Conservation (phyloP, 148 eudicot genomes). For the Rhododendron griersonianum region DNA sequence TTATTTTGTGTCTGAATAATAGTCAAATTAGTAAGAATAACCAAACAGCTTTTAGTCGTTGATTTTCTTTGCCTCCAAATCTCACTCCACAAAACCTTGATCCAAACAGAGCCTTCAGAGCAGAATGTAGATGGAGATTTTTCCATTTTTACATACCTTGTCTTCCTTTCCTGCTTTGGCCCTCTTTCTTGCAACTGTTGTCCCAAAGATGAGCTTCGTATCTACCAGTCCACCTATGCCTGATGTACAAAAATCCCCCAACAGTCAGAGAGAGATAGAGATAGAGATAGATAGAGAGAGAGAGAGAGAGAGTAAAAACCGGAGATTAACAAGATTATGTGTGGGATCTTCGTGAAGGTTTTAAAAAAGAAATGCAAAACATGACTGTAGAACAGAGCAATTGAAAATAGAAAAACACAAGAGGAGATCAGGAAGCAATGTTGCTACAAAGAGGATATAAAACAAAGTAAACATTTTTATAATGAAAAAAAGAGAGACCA, state of each 20-base stretch:
- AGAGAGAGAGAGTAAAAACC: background rate
- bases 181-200: conserved; percentile 90
- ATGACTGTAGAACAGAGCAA: background rate
- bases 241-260: conserved; percentile 14
- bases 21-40: no score
- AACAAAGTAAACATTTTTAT: background rate
- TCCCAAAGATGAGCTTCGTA: conserved; percentile 80
- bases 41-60: background rate
- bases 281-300: background rate
- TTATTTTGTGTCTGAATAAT: background rate
- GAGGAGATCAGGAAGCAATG: background rate
- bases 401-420: background rate
- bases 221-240: conserved; percentile 91
- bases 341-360: no score
- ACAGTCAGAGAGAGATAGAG: background rate
- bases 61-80: background rate
- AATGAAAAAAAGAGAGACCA: background rate
- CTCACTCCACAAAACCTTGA: background rate
- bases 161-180: conserved; percentile 93
- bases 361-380: background rate
- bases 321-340: no score
- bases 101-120: no score
- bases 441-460: background rate
- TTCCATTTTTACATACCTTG: conserved; percentile 50
- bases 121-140: background rate